These are phyloP conservation scores for Apocynum venetum DNA, from an alignment of 257 asterid species.

Conservation along the genomic window DNA sequence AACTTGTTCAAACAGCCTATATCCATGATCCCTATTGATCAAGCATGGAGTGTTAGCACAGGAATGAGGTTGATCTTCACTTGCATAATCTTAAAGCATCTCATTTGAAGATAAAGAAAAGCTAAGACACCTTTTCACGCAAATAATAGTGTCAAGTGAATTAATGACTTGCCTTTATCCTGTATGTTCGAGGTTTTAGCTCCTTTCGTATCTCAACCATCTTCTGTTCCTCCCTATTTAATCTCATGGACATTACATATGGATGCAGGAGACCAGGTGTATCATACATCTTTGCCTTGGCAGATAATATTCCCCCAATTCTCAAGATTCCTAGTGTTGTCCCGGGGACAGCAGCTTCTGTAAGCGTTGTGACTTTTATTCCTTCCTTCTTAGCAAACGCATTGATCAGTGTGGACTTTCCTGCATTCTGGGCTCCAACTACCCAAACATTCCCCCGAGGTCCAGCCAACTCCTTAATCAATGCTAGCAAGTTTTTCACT, in stretches of 20 bases:
- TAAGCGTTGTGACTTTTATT: constrained; percentile 66
- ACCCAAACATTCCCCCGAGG: constrained; percentile 99
- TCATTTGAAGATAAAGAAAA: neutral
- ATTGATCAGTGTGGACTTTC: constrained; percentile 86
- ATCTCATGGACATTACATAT: constrained; percentile 71
- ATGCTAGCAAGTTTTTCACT: constrained; percentile 68
- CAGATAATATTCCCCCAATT: constrained; percentile 85
- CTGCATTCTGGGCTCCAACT: constrained; percentile 94
- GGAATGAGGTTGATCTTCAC: neutral
- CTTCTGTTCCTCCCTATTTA: constrained; percentile 86
- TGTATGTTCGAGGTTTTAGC: constrained; percentile 78
- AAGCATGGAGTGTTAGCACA: constrained; percentile 1
- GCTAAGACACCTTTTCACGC: neutral
- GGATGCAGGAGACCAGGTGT: constrained; percentile 96
- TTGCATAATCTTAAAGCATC: neutral
- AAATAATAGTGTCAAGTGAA: constrained; percentile 1
- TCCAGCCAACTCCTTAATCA: constrained; percentile 74
- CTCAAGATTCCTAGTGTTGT: constrained; percentile 91
- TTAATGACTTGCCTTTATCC: constrained; percentile 67
- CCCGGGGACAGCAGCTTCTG: constrained; percentile 94
- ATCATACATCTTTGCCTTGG: constrained; percentile 96
- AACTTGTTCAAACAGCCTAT: constrained; percentile 8
- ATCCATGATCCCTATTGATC: neutral
- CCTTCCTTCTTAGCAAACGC: constrained; percentile 82
- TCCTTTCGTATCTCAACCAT: constrained; percentile 92